Percentiles rank a stretch among this genome's conserved stretches.
These are phyloP conservation scores for Hymenotorrendiella dingleyae DNA, from an alignment of 2,329 filamentous ascomycete species.

Conservation along the genomic window DNA sequence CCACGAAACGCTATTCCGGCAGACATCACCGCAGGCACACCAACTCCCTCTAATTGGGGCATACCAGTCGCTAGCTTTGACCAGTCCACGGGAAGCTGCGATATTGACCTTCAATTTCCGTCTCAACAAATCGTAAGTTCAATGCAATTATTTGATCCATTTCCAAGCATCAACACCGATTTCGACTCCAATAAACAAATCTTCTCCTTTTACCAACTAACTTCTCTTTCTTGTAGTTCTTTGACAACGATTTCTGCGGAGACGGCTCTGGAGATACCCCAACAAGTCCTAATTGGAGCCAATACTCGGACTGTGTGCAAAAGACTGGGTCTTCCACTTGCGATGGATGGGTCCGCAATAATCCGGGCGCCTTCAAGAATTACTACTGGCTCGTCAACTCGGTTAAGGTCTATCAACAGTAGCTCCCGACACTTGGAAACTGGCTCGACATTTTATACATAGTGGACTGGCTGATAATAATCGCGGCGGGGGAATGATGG, in stretches of 20 bases:
- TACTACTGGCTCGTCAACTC: constrained; percentile 71
- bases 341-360: not conserved
- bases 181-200: no score
- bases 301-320: not conserved
- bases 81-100: not conserved
- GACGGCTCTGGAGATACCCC: not conserved
- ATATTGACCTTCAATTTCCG: not conserved
- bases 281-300: no score
- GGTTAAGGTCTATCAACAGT: constrained; percentile 5
- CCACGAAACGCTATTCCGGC: constrained; percentile 41
- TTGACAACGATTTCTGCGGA: constrained; percentile 1
- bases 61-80: not conserved
- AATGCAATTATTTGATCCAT: not conserved
- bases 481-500: no score
- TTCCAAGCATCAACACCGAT: no score
- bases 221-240: not conserved
- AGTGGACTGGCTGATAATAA: no score
- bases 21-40: not conserved
- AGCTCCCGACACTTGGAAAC: no score
- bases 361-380: constrained; percentile 47
- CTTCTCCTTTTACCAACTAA: no score
- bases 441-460: no score
- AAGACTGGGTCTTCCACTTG: not conserved
- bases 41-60: not conserved
- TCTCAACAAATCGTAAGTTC: not conserved